A percentile compares a stretch with the other conserved stretches of the same genome.
These are phyloP conservation scores for Fusarium sp. DNA, from an alignment of 2,329 filamentous ascomycete species.

Conservation along the genomic window DNA sequence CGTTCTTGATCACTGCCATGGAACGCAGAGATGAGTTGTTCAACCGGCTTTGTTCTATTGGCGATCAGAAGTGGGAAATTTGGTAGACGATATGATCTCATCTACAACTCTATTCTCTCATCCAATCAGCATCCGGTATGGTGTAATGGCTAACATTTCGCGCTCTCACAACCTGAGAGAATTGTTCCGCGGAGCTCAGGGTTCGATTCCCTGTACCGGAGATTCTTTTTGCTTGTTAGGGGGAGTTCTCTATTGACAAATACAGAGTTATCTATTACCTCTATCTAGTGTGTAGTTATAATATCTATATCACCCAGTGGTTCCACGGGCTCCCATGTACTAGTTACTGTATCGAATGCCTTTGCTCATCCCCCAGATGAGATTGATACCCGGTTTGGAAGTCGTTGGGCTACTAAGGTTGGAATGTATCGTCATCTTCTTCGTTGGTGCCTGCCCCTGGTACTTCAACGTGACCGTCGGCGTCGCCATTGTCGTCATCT, in stretches of 20 bases:
- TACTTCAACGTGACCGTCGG: too few relatives aligned
- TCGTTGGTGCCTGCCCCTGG: too few relatives aligned
- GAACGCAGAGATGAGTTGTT: slow-evolving; percentile 79
- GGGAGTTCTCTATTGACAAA: not conserved
- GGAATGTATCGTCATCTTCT: too few relatives aligned
- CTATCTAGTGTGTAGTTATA: too few relatives aligned
- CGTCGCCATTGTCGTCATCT: too few relatives aligned
- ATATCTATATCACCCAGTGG: too few relatives aligned
- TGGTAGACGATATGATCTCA: slow-evolving; percentile 53
- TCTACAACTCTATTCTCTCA: not conserved
- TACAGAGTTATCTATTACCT: too few relatives aligned
- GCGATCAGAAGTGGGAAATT: slow-evolving; percentile 82
- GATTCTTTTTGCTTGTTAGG: not conserved
- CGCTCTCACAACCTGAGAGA: slow-evolving; percentile 50
- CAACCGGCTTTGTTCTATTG: slow-evolving; percentile 79
- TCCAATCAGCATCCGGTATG: slow-evolving; percentile 47
- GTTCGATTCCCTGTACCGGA: slow-evolving; percentile 51
- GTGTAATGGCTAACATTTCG: slow-evolving; percentile 54
- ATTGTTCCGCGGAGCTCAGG: slow-evolving; percentile 46
- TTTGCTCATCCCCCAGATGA: too few relatives aligned
- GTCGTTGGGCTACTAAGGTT: too few relatives aligned
- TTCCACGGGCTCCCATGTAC: too few relatives aligned
- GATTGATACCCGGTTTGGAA: too few relatives aligned
- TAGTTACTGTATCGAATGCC: too few relatives aligned
- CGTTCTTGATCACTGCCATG: slow-evolving; percentile 75